A percentile compares a stretch with the other conserved stretches of the same genome.
Conservation (phyloP, 1,284 basidiomycete genomes). For the Erythrobasidium hasegawianum region DNA sequence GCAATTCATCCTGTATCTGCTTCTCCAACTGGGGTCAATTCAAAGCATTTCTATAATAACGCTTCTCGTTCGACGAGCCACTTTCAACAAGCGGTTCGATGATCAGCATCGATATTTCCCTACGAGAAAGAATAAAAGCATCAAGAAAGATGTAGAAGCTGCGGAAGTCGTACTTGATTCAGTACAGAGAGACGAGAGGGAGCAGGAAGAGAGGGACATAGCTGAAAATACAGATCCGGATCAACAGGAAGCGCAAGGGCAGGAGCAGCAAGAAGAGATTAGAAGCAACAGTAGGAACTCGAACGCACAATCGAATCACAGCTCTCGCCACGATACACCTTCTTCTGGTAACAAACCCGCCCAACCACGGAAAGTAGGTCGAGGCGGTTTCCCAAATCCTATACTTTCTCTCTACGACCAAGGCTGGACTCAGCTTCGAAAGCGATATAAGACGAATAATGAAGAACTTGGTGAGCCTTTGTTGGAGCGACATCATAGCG, state of each 20-base stretch:
- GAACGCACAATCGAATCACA: neutral
- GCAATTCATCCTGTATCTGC: slow-evolving; percentile 32
- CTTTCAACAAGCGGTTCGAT: slow-evolving; percentile 13
- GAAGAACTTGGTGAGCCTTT: neutral
- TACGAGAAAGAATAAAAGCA: slow-evolving; percentile 3
- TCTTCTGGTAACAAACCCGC: too few relatives aligned
- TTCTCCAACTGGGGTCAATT: slow-evolving; percentile 27
- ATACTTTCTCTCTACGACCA: slow-evolving; percentile 12
- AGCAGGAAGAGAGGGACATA: neutral
- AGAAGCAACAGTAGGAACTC: neutral
- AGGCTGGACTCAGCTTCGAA: slow-evolving; percentile 17
- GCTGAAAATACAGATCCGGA: too few relatives aligned
- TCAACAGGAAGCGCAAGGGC: neutral
- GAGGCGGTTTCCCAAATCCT: slow-evolving; percentile 32
- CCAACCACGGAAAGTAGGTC: neutral
- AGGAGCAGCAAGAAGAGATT: neutral
- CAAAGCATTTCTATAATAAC: slow-evolving; percentile 26
- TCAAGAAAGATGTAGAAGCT: slow-evolving; percentile 10
- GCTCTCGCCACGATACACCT: neutral
- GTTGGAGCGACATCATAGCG: neutral
- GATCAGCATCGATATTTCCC: slow-evolving; percentile 7
- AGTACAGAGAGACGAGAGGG: neutral
- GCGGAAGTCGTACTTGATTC: slow-evolving; percentile 16
- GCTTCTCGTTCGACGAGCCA: slow-evolving; percentile 10
- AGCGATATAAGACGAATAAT: neutral